Evolutionary conservation across 1,284 basidiomycete genomes (phyloP).

Genomic region (Mixia osmundae): DNA sequence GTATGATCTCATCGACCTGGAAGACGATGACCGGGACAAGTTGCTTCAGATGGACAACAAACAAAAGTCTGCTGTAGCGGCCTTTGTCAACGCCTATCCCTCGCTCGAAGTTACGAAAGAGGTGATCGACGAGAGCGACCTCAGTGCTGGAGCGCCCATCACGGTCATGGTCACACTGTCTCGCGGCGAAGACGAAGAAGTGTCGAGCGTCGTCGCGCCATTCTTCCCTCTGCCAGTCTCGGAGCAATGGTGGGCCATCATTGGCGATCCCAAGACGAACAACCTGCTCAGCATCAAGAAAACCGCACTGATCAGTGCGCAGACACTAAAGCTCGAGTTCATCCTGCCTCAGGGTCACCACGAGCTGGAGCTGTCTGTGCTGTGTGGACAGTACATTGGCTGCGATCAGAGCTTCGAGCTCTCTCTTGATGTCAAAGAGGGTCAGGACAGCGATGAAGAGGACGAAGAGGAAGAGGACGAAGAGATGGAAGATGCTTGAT

Average conservation of each 20-base stretch:
- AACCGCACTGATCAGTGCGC: slow-evolving; percentile 54
- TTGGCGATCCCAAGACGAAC: slow-evolving; percentile 50
- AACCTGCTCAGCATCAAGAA: slow-evolving; percentile 73
- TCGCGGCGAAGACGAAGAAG: slow-evolving; percentile 40
- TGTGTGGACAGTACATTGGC: slow-evolving; percentile 75
- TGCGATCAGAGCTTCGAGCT: slow-evolving; percentile 61
- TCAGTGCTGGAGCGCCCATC: slow-evolving; percentile 64
- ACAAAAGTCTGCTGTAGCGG: slow-evolving; percentile 75
- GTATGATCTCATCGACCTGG: slow-evolving; percentile 92
- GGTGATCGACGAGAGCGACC: slow-evolving; percentile 50
- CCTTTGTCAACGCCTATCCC: slow-evolving; percentile 83
- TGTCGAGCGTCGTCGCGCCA: slow-evolving; percentile 67
- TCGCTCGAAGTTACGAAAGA: slow-evolving; percentile 57
- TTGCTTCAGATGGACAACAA: slow-evolving; percentile 61
- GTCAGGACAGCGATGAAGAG: slow-evolving; percentile 50
- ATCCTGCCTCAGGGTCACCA: slow-evolving; percentile 61
- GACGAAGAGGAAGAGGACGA: slow-evolving; percentile 20
- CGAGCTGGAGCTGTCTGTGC: slow-evolving; percentile 62
- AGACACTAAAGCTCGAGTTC: slow-evolving; percentile 65
- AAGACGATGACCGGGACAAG: slow-evolving; percentile 60
- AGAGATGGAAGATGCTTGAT: slow-evolving; percentile 10
- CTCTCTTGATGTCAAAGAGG: slow-evolving; percentile 58
- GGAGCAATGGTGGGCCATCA: slow-evolving; percentile 90
- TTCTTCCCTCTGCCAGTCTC: slow-evolving; percentile 80
- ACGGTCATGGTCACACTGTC: slow-evolving; percentile 52